Evolutionary conservation across 805 yeast genomes (phyloP), one percentile per base, ranked within the genome.

Genomic region (Yarrowia sp.): DNA sequence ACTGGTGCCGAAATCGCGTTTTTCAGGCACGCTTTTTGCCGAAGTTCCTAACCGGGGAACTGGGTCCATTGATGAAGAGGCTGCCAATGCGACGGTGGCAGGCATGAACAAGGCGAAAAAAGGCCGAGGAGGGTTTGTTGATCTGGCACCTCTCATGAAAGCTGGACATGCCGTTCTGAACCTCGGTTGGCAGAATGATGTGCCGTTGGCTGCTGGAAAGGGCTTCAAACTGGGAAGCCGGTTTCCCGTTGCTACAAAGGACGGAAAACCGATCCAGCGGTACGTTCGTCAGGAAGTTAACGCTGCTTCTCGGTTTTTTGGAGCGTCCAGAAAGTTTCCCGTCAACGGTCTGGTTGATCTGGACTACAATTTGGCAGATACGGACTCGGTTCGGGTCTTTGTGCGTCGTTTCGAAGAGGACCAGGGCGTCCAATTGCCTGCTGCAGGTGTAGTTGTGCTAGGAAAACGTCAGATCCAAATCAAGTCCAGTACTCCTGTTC

Each of bases 271-370:
- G 1, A 20, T 38, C 17, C 36, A 24, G 17, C 20, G 38, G 38
- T 61, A 46, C 17, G 55, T 61, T 44, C 55, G 66, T 13, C 66
- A 61, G 46, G 66, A 61, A n/a, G 20, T 61, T 9, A 61, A 61
- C 36, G 53, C 55, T 10, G 66, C 66, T 15, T 46, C 55, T 20
- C 55, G 53, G 19, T 61, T 61, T 9, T 61, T 61, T 39, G 66
- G 66, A 15, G 24, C 20, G 14, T 61, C 66, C 4, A n/a, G 55
- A 61, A 61, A 46, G 53, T 61, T 61, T n/a, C 44, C 43, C 3
- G n/a, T 36, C 7, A 19, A 43, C n/a, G 55, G 66, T 3, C 12
- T 46, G 30, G 19, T 61, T 39, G 66, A 61, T 46, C 44, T 61
- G 46, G 66, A 61, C 38, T 61, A 61, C 24, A 15, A 15, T 13